These are phyloP conservation scores for Aspergillus proliferans DNA, from an alignment of 2,329 filamentous ascomycete species.

Conservation along the genomic window DNA sequence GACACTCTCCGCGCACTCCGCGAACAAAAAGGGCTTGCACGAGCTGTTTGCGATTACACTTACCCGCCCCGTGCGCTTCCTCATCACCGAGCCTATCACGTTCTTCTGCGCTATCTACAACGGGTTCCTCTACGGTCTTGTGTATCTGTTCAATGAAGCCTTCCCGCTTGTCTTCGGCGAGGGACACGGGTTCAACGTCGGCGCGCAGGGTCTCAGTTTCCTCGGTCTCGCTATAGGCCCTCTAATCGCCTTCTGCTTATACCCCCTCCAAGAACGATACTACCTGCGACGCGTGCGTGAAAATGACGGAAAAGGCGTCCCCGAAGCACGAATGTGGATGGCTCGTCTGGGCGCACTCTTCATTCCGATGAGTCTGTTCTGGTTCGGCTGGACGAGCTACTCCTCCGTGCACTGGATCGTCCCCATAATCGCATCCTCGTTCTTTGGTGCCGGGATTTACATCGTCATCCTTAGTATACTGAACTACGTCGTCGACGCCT, in stretches of 20 bases:
- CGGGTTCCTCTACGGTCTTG: conserved; percentile 68
- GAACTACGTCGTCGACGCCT: conserved; percentile 68
- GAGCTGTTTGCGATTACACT: conserved; percentile 65
- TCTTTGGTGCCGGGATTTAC: conserved; percentile 67
- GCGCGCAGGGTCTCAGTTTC: conserved; percentile 53
- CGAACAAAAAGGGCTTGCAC: conserved; percentile 57
- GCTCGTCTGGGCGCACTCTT: conserved; percentile 55
- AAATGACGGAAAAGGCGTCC: conserved; percentile 48
- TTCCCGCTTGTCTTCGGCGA: conserved; percentile 62
- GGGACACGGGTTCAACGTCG: conserved; percentile 51
- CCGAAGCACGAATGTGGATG: conserved; percentile 61
- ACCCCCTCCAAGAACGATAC: conserved; percentile 42
- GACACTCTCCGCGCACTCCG: conserved; percentile 33
- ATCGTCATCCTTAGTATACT: conserved; percentile 67
- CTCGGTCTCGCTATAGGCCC: conserved; percentile 56
- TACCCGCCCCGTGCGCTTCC: conserved; percentile 53
- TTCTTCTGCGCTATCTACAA: conserved; percentile 23
- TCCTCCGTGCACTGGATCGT: conserved; percentile 61
- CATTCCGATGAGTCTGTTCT: conserved; percentile 60
- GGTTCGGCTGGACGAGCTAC: conserved; percentile 61
- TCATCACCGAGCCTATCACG: conserved; percentile 26
- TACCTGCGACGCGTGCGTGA: conserved; percentile 35
- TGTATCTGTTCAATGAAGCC: conserved; percentile 70
- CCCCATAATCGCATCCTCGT: conserved; percentile 57
- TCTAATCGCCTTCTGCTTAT: conserved; percentile 52